Base-by-base conservation (phyloP, 176 grass and related monocot genomes). In the Hyparrhenia diplandra region DNA sequence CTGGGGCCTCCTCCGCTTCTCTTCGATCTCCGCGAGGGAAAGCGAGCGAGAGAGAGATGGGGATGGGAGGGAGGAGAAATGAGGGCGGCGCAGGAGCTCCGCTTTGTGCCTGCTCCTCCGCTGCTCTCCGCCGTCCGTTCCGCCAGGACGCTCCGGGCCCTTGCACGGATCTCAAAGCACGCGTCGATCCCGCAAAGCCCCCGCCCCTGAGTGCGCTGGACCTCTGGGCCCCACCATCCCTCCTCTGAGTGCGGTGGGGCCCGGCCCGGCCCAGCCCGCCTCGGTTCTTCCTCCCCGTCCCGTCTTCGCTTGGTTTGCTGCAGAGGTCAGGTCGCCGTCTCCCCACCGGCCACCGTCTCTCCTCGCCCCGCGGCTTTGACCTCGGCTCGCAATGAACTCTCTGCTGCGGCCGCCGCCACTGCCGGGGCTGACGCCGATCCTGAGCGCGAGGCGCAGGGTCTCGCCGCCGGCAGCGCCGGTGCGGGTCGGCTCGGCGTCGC, bases 321-420 rank as follows among this genome's bases (percentile, higher is more conserved):
- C n/a, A 73, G 36, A 16, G 41, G 52, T n/a, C n/a, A n/a, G n/a
- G n/a, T 57, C 69, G 52, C 11, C 79, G 42, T 40, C 40, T 7
- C 23, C 23, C 60, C 37, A 40, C 37, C 37, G 37, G 37, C 24
- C 9, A 40, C 37, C 27, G 58, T 31, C 37, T 43, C 35, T 42
- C n/a, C 10, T 75, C 27, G 24, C 51, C n/a, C 20, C 51, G 21
- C 57, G 5, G n/a, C 60, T 46, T 89, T 73, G 71, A n/a, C n/a
- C n/a, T n/a, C n/a, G 10, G 34, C 16, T 39, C 86, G 8, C 81
- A n/a, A 94, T 92, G 95, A 90, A 81, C 76, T 92, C 82, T 6
- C 85, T 94, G 6, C 68, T 88, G 54, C 51, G 65, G 66, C 73
- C 85, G n/a, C 14, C 51, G 64, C 76, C n/a, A n/a, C n/a, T n/a